These are phyloP conservation scores for Tremella yokohamensis DNA, from an alignment of 768 basidiomycete species.

Conservation along the genomic window DNA sequence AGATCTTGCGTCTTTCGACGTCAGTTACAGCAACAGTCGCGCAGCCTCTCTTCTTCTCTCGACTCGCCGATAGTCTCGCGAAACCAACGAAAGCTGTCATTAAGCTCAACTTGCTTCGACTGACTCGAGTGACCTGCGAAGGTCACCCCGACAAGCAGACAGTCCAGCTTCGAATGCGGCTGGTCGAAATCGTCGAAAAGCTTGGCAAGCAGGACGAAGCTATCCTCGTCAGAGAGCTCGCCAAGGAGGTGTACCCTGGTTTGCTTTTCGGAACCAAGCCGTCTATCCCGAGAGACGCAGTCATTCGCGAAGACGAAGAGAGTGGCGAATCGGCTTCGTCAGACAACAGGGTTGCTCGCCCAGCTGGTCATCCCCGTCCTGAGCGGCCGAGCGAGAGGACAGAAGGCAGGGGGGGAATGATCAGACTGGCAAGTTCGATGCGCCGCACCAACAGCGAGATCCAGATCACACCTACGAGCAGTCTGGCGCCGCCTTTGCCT, in stretches of 20 bases:
- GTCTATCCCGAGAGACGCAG: background rate
- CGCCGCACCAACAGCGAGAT: constrained; percentile 19
- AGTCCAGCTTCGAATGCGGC: constrained; percentile 75
- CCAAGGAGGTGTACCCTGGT: constrained; percentile 46
- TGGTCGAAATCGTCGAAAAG: constrained; percentile 73
- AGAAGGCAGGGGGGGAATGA: background rate
- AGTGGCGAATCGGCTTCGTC: background rate
- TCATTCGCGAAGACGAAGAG: background rate
- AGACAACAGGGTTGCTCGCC: background rate
- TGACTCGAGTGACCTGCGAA: constrained; percentile 81
- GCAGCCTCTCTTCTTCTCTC: constrained; percentile 77
- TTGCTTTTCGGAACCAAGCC: constrained; percentile 28
- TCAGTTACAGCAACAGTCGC: constrained; percentile 71
- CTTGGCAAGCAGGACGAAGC: constrained; percentile 83
- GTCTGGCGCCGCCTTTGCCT: background rate
- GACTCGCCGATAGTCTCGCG: constrained; percentile 75
- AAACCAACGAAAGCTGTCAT: constrained; percentile 76
- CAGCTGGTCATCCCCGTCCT: background rate
- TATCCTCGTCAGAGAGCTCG: constrained; percentile 74
- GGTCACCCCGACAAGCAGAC: constrained; percentile 78
- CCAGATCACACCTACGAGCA: background rate
- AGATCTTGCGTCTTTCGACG: constrained; percentile 78
- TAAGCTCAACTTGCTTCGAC: constrained; percentile 79
- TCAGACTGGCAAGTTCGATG: constrained; percentile 9
- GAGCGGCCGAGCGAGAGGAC: constrained; percentile 1